Percentiles rank a stretch among this genome's conserved stretches.
phyloP scores from a whole-genome alignment of 2,329 filamentous ascomycete genomes.

The Diaporthe ampelina region DNA sequence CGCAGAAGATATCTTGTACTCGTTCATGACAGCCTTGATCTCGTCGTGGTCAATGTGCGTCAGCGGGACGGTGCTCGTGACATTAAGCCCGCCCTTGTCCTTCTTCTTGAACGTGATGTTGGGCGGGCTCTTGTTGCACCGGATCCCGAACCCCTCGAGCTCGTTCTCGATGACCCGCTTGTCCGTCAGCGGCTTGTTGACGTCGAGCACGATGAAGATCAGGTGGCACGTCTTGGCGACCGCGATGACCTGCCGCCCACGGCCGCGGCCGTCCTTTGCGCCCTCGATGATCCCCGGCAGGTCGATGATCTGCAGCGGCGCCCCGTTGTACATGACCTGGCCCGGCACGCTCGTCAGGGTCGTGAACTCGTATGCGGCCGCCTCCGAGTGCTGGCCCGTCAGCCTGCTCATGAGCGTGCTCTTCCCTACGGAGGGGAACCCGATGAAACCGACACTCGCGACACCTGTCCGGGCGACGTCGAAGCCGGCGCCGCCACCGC shows the following conservation, averaged over 20 bases:
- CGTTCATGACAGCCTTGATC: constrained; percentile 97
- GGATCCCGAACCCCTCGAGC: constrained; percentile 96
- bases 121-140: constrained; percentile 96
- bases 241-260: constrained; percentile 98
- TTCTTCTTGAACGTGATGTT: constrained; percentile 99
- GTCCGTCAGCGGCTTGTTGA: constrained; percentile 98
- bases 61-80: constrained; percentile 93
- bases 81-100: constrained; percentile 96
- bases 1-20: constrained; percentile 96
- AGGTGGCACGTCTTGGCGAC: constrained; percentile 99
- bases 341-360: constrained; percentile 97
- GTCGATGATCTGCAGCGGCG: constrained; percentile 98
- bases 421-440: constrained; percentile 98
- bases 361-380: constrained; percentile 97
- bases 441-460: constrained; percentile 96
- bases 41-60: constrained; percentile 95
- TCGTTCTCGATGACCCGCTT: constrained; percentile 96
- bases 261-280: constrained; percentile 97
- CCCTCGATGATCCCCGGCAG: constrained; percentile 98
- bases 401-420: constrained; percentile 96
- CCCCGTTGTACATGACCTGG: constrained; percentile 94
- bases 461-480: constrained; percentile 98
- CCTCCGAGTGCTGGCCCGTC: constrained; percentile 97
- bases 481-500: constrained; percentile 89
- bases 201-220: constrained; percentile 98